Conservation (phyloP, 2,329 filamentous ascomycete genomes). For the Aspergillus texensis region DNA sequence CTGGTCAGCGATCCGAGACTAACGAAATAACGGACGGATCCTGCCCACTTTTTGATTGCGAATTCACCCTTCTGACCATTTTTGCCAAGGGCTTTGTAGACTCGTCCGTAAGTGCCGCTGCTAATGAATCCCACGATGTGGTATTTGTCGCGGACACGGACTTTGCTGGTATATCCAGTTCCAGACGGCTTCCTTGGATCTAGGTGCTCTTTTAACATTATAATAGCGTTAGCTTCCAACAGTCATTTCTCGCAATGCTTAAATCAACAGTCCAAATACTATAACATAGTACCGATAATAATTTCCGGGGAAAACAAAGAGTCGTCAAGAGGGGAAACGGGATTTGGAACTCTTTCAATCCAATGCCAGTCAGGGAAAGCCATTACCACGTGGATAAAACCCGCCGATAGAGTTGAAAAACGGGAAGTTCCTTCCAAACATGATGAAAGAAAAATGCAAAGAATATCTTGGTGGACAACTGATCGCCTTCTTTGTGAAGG, state of each 20-base stretch:
- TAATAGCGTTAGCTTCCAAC: slow-evolving; percentile 27
- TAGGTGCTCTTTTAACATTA: slow-evolving; percentile 33
- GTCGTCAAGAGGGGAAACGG: slow-evolving; percentile 2
- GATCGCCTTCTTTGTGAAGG: slow-evolving; percentile 8
- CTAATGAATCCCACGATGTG: slow-evolving; percentile 98
- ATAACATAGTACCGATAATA: background rate
- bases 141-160: slow-evolving; percentile 88
- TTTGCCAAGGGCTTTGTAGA: slow-evolving; percentile 89
- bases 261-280: background rate
- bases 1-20: slow-evolving; percentile 17
- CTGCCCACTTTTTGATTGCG: slow-evolving; percentile 87
- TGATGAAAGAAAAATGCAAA: slow-evolving; percentile 29
- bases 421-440: slow-evolving; percentile 46
- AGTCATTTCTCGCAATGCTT: background rate
- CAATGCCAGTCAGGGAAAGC: slow-evolving; percentile 22
- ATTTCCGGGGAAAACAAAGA: background rate
- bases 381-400: slow-evolving; percentile 47
- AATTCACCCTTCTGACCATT: slow-evolving; percentile 78
- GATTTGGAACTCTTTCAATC: slow-evolving; percentile 2
- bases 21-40: background rate
- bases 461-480: slow-evolving; percentile 9
- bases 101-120: slow-evolving; percentile 94
- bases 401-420: slow-evolving; percentile 40
- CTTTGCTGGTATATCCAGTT: slow-evolving; percentile 67
- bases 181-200: slow-evolving; percentile 47